Percentiles rank a stretch among this genome's conserved stretches.
Conservation (phyloP, 2,329 filamentous ascomycete species). For the Metarhizium sp. region DNA sequence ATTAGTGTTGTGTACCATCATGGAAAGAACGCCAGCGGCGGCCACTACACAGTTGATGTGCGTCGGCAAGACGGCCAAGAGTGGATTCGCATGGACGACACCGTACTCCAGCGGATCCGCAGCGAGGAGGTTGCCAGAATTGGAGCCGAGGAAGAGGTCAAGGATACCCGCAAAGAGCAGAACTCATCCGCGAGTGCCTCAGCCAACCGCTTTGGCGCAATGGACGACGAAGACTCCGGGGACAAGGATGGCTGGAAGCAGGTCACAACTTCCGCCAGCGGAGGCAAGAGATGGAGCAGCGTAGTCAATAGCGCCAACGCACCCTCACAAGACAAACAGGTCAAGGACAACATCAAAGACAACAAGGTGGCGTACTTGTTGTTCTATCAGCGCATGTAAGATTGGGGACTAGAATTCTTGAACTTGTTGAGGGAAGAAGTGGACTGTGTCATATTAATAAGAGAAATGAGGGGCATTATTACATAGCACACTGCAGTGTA, state of each 20-base stretch:
- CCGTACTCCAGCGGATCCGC: slow-evolving; percentile 72
- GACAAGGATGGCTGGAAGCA: slow-evolving; percentile 77
- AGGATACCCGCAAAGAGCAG: slow-evolving; percentile 35
- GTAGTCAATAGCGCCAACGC: slow-evolving; percentile 55
- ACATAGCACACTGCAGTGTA: too few species aligned
- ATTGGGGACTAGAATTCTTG: not conserved
- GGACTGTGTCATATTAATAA: too few species aligned
- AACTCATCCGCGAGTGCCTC: slow-evolving; percentile 25
- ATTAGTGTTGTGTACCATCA: slow-evolving; percentile 94
- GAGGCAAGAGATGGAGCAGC: slow-evolving; percentile 62
- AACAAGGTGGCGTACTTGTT: slow-evolving; percentile 96
- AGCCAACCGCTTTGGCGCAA: slow-evolving; percentile 66
- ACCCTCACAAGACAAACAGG: slow-evolving; percentile 46
- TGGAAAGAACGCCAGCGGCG: slow-evolving; percentile 89
- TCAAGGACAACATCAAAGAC: slow-evolving; percentile 64
- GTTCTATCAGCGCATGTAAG: slow-evolving; percentile 75
- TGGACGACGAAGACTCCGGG: slow-evolving; percentile 55
- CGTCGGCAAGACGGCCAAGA: slow-evolving; percentile 88
- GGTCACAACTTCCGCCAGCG: slow-evolving; percentile 51
- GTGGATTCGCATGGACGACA: slow-evolving; percentile 96
- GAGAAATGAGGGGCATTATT: too few species aligned
- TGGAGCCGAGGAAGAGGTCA: slow-evolving; percentile 67
- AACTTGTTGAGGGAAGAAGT: not conserved
- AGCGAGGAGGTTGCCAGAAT: slow-evolving; percentile 84
- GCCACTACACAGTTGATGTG: slow-evolving; percentile 97